Conservation (phyloP, 2,329 filamentous ascomycete species). For the Aphanoascus verrucosus region DNA sequence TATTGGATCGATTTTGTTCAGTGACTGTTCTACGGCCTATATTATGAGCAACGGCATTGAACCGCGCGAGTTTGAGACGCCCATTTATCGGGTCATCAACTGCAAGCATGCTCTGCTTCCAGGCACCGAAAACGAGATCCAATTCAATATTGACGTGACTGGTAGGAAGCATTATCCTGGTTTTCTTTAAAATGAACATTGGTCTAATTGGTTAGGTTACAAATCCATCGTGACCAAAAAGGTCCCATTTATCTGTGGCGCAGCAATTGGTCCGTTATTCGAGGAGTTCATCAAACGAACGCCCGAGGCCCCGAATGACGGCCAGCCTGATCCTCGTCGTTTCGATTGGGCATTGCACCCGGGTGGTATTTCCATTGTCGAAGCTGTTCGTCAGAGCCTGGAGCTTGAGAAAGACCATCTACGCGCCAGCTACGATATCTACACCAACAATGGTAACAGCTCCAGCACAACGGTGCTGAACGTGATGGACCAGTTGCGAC, state of each 20-base stretch:
- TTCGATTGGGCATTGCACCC: constrained; percentile 8
- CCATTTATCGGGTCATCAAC: constrained; percentile 1
- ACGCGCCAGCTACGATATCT: constrained; percentile 7
- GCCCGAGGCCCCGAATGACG: background rate
- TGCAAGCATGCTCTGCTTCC: constrained; percentile 6
- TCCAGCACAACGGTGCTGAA: constrained; percentile 1
- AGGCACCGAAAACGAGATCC: constrained; percentile 3
- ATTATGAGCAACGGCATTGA: constrained; percentile 6
- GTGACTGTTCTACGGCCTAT: constrained; percentile 3
- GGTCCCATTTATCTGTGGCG: background rate
- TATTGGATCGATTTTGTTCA: constrained; percentile 3
- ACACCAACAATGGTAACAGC: constrained; percentile 6
- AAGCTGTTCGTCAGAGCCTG: constrained; percentile 1
- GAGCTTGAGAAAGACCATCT: constrained; percentile 1
- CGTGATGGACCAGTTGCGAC: background rate
- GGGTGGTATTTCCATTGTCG: constrained; percentile 1
- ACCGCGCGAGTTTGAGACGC: background rate
- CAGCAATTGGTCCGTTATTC: constrained; percentile 1
- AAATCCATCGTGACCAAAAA: constrained; percentile 2
- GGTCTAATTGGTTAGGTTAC: background rate
- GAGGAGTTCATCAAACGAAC: constrained; percentile 2
- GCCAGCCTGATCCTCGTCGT: background rate
- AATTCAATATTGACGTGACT: constrained; percentile 1
- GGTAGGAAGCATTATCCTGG: background rate
- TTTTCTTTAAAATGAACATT: background rate